Evolutionary conservation across 192 early-diverging fungal species (phyloP), one percentile per base, ranked within the genome.

Genomic region (Coemansia umbellata): DNA sequence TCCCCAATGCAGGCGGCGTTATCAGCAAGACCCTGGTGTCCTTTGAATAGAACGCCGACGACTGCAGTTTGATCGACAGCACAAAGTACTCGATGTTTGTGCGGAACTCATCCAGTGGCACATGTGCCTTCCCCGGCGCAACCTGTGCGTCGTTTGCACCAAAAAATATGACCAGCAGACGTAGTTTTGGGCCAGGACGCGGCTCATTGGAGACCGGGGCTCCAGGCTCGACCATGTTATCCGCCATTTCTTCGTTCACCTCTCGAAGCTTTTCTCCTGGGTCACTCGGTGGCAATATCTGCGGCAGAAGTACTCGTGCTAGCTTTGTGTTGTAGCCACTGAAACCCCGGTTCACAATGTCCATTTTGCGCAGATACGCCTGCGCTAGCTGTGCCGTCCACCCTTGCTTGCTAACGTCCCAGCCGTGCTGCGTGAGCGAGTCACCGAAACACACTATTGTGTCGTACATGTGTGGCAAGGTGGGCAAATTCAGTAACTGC

Each of bases 71-170:
- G 8, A 75, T 18, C n/a, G 31, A 4, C 0, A 26, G 30, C 8
- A 59, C 50, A n/a, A 76, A 42, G 1, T 24, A 18, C 26, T 24
- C 31, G 1, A 69, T 33, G 22, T 69, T 69, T 1, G 17, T 4
- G 24, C 23, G 37, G 21, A 47, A 76, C 58, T 76, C 73, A 11
- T 22, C 40, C 21, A 76, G 21, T 1, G 73, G 73, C 3, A 76
- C 73, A 24, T 76, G 73, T 0, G 37, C 37, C 41, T 49, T 26
- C 19, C n/a, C 22, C 3, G 33, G 37, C 6, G 49, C 23, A 11
- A 55, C 43, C 39, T 60, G 49, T 0, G 73, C 66, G 24, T 76
- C 73, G 52, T 76, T 76, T 37, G 73, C 49, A 7, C 73, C 73
- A 8, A 55, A 50, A 1, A 76, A 31, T 1, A 76, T 40, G 0